phyloP scores from a whole-genome alignment of 2,329 filamentous ascomycete species.

The Aspergillus viridinutans region DNA sequence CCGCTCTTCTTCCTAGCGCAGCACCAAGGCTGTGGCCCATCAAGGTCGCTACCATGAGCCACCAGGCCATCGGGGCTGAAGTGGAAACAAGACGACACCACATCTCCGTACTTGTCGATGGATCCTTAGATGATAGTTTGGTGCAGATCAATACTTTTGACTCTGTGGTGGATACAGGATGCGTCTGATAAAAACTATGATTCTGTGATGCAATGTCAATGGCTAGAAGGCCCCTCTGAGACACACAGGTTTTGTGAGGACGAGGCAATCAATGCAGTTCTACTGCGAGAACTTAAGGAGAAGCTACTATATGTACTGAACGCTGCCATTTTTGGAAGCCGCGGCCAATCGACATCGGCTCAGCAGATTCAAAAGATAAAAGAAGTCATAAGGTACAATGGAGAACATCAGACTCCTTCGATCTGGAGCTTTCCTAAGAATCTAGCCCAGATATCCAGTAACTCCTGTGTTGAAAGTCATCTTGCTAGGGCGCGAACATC shows the following conservation, averaged over 20 bases:
- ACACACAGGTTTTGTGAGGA: neutral
- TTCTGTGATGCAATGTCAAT: neutral
- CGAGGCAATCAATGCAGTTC: neutral
- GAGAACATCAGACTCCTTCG: neutral
- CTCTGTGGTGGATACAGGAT: neutral
- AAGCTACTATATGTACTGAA: neutral
- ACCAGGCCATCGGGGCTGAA: neutral
- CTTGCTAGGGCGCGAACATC: neutral
- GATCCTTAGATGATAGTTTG: neutral
- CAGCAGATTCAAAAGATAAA: neutral
- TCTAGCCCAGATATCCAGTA: neutral
- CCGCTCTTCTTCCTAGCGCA: neutral
- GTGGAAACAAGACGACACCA: neutral
- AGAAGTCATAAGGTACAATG: neutral
- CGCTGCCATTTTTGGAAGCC: neutral
- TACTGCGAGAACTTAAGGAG: neutral
- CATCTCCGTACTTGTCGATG: neutral
- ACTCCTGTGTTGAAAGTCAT: too few species aligned
- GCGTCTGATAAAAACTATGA: neutral
- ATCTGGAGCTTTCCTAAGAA: neutral
- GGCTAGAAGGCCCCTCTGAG: neutral
- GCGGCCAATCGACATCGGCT: neutral
- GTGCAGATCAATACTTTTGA: neutral
- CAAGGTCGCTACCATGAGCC: neutral
- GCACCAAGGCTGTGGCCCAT: neutral